These are phyloP conservation scores for Xylaria arbuscula DNA, from an alignment of 2,329 filamentous ascomycete genomes.

Conservation along the genomic window DNA sequence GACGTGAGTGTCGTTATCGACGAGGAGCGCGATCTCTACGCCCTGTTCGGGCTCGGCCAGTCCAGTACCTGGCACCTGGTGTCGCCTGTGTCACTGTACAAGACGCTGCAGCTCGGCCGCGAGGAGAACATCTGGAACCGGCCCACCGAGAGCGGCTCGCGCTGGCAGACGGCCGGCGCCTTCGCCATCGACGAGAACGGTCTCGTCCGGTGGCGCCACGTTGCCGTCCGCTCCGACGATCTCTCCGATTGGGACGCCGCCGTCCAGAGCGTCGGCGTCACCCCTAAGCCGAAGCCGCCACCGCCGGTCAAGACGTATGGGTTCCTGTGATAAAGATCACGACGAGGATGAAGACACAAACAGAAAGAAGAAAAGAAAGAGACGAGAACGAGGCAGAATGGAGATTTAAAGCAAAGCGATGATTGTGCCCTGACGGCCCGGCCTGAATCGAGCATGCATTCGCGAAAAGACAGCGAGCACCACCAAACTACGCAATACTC, in stretches of 20 bases:
- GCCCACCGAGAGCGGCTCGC: constrained; percentile 71
- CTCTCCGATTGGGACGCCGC: constrained; percentile 64
- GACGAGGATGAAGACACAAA: not conserved
- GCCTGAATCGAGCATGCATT: not conserved
- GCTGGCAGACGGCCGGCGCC: constrained; percentile 76
- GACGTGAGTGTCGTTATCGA: constrained; percentile 71
- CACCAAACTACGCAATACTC: not conserved
- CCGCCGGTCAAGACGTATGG: constrained; percentile 45
- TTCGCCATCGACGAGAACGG: constrained; percentile 69
- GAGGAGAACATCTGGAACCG: constrained; percentile 74
- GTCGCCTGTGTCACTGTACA: constrained; percentile 67
- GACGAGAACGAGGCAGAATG: not conserved
- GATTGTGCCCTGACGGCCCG: not conserved
- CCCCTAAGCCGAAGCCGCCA: constrained; percentile 56
- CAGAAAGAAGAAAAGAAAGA: not conserved
- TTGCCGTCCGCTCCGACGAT: constrained; percentile 62
- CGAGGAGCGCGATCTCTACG: constrained; percentile 68
- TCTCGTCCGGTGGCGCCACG: constrained; percentile 63
- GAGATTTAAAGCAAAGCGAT: not conserved
- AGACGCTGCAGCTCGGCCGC: constrained; percentile 67
- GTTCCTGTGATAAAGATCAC: constrained; percentile 41
- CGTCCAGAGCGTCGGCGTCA: constrained; percentile 57
- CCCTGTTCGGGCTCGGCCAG: constrained; percentile 72
- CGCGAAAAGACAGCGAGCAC: not conserved
- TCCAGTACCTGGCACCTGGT: constrained; percentile 72